These are phyloP conservation scores for Saccharum officinarum DNA, from an alignment of 176 grass and related monocot genomes.

Conservation along the genomic window DNA sequence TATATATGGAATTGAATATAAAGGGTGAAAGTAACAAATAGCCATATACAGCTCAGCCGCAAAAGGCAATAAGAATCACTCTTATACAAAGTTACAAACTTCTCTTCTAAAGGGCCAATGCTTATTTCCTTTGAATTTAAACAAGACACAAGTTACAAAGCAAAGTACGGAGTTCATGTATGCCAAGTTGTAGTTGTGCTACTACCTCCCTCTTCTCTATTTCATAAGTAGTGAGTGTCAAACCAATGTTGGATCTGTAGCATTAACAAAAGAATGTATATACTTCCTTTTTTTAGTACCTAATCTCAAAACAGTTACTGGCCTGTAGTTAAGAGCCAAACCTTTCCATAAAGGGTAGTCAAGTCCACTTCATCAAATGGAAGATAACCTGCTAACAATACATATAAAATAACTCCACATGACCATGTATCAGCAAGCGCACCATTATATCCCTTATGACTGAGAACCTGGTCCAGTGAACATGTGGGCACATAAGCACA, in stretches of 20 bases:
- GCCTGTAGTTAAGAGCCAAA: slow-evolving; percentile 34
- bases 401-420: slow-evolving; percentile 96
- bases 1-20: slow-evolving; percentile 1
- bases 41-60: background rate
- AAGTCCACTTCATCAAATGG: slow-evolving; percentile 98
- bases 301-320: background rate
- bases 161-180: slow-evolving; percentile 12
- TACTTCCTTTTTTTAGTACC: background rate
- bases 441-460: slow-evolving; percentile 97
- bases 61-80: background rate
- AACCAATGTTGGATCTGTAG: background rate
- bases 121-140: slow-evolving; percentile 19
- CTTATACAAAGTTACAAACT: background rate
- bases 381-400: slow-evolving; percentile 95
- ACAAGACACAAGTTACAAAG: background rate
- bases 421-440: slow-evolving; percentile 98
- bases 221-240: background rate
- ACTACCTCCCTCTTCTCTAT: background rate
- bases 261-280: background rate
- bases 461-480: slow-evolving; percentile 66
- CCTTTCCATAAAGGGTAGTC: slow-evolving; percentile 95
- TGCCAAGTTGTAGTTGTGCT: slow-evolving; percentile 4
- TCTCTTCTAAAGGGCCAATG: background rate
- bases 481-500: background rate
- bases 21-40: slow-evolving; percentile 2